These are phyloP conservation scores for Claviceps sp. DNA, from an alignment of 2,329 filamentous ascomycete genomes.

Conservation along the genomic window DNA sequence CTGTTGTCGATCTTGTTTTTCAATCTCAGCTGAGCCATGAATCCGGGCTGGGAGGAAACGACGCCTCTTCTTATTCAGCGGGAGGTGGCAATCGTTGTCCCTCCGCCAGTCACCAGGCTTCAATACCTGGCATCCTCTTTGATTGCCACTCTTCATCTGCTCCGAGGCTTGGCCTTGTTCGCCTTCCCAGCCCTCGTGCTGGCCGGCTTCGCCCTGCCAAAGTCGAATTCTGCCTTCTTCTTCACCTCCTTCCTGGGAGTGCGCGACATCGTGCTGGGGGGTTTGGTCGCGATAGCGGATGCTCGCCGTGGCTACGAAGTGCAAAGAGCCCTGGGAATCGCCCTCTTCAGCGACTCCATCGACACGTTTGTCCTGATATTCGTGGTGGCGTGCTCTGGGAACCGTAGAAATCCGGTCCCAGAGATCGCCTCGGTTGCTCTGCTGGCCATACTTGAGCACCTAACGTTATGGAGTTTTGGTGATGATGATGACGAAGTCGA, in stretches of 20 bases:
- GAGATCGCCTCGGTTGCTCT: conserved; percentile 18
- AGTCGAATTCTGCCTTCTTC: conserved; percentile 14
- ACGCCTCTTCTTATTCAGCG: conserved; percentile 5
- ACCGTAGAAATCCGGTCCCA: conserved; percentile 16
- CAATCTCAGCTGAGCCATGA: neutral
- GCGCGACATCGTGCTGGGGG: conserved; percentile 18
- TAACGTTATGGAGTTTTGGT: conserved; percentile 21
- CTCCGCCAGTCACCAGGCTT: conserved; percentile 7
- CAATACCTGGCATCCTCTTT: conserved; percentile 13
- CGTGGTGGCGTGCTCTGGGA: conserved; percentile 18
- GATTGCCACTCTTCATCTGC: conserved; percentile 15
- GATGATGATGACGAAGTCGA: conserved; percentile 13
- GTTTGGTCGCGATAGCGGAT: conserved; percentile 16
- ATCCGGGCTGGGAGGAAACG: neutral
- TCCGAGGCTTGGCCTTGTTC: conserved; percentile 17
- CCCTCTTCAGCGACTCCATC: conserved; percentile 20
- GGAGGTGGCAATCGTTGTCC: neutral
- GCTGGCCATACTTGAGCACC: conserved; percentile 19
- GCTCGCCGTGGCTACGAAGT: conserved; percentile 12
- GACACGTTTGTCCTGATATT: conserved; percentile 22
- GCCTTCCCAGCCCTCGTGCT: conserved; percentile 16
- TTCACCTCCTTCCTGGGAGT: conserved; percentile 19
- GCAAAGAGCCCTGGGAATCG: conserved; percentile 17
- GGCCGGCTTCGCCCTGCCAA: conserved; percentile 17
- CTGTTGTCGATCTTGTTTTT: neutral